Evolutionary conservation across 2,329 filamentous ascomycete species (phyloP), one percentile per base, ranked within the genome.

Genomic region (Laburnicola sp.): DNA sequence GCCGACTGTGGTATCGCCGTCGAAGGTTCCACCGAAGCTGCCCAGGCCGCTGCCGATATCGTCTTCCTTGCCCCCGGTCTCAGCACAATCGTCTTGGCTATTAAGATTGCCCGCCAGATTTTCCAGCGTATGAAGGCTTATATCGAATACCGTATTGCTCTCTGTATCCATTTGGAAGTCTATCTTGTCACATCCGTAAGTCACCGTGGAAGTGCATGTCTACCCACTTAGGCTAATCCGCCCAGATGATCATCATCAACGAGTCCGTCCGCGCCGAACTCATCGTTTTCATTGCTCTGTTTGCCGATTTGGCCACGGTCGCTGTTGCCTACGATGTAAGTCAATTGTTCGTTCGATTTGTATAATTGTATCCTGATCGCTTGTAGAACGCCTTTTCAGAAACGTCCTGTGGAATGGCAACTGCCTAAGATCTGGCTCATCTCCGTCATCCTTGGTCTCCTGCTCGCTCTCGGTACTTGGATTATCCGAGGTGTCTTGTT

Each of bases 351-450:
- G n/a, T 31, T 26, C 6, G 1, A 16, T 11, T 25, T 32, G 2
- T 27, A 16, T 16, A 8, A 7, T 25, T 10, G 6, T 22, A 7
- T 23, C 31, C 31, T 47, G 44, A 49, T 39, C 40, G 9, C 21
- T 30, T 28, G 1, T 28, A 57, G 54, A 89, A 90, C 71, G 87
- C 87, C 40, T 85, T 89, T 76, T 89, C 85, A 64, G 87, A 91
- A 80, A 54, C 84, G 87, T 34, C 87, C 87, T 10, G 87, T 90
- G 64, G 87, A 90, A 74, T 91, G 87, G 87, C 87, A 91, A 76
- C 73, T 91, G 58, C 86, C 87, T 58, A 91, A 90, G 81, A 90
- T 90, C 70, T 90, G 87, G 87, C 81, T 90, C 60, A 89, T 91
- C 66, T 86, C 82, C 56, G 78, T 87, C 59, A 76, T 87, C 53